Conservation (phyloP, 2,329 filamentous ascomycete species). For the Calonectria pteridis region DNA sequence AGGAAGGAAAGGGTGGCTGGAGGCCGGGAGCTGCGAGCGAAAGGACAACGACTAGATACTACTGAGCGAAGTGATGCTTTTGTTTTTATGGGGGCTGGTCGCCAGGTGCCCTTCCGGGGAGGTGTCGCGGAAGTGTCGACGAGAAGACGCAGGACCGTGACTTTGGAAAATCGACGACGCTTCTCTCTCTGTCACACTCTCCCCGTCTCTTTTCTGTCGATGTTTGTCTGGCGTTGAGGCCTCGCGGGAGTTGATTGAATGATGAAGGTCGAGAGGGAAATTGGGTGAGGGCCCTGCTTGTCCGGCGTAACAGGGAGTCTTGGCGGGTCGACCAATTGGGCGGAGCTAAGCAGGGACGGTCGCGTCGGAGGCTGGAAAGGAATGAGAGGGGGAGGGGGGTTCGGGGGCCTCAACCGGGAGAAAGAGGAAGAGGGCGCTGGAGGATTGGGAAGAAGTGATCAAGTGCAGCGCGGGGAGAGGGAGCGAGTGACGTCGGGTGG, state of each 20-base stretch:
- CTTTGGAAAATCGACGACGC: constrained; percentile 25
- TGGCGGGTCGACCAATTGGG: constrained; percentile 45
- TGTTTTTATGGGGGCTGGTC: constrained; percentile 25
- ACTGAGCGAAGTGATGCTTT: constrained; percentile 40
- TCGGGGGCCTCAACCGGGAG: constrained; percentile 18
- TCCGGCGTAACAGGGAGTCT: constrained; percentile 43
- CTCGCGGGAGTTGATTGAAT: constrained; percentile 37
- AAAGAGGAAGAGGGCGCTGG: background rate
- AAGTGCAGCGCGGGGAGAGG: constrained; percentile 18
- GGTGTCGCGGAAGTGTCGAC: background rate
- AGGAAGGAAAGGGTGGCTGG: constrained; percentile 35
- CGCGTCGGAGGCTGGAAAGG: constrained; percentile 32
- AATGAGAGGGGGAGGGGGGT: constrained; percentile 17
- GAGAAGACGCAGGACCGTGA: constrained; percentile 16
- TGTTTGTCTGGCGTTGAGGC: constrained; percentile 19
- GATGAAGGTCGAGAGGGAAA: constrained; percentile 41
- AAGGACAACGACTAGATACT: constrained; percentile 36
- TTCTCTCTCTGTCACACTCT: constrained; percentile 24
- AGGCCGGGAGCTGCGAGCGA: constrained; percentile 40
- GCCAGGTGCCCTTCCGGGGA: background rate
- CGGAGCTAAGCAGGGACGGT: constrained; percentile 33
- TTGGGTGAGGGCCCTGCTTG: constrained; percentile 44
- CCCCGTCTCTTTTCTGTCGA: constrained; percentile 19
- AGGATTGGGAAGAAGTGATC: constrained; percentile 13
- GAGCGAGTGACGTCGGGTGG: constrained; percentile 3